Base-by-base conservation (phyloP, 176 grass and related monocot genomes). In the Oryza glaberrima region DNA sequence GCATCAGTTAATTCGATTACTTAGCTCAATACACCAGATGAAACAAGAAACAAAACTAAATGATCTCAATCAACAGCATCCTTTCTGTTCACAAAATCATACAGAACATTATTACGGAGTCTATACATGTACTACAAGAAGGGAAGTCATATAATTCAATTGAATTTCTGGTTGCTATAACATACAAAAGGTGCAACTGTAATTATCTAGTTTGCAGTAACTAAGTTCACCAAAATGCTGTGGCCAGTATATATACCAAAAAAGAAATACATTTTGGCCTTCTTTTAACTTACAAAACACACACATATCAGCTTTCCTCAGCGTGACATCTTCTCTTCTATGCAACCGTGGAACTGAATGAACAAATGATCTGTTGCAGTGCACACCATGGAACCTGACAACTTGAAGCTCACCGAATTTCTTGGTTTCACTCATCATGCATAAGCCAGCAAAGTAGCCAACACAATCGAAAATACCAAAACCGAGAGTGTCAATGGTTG, bases 231-330 rank as follows among this genome's bases (percentile, higher is more conserved):
- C 88, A 76, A 85, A 85, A 85, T 85, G 69, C 9, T 67, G 66
- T 81, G 28, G 51, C 87, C 81, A 80, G 76, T 92, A 92, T 92
- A 92, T 92, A 87, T 91, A 96, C 84, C 89, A 85, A 91, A 96
- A 73, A 96, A 89, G 79, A 96, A 96, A 88, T 86, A 91, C 86
- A 91, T 81, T 89, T 77, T 32, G 36, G 88, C 86, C 77, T 70
- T 81, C 19, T 15, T 88, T 87, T 74, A 80, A 86, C 80, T 79
- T 87, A 86, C 84, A 86, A 74, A 68, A 70, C 67, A 85, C 81
- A 91, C 68, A 73, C 45, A 45, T 70, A 80, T 73, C 80, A 89
- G 84, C 79, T 81, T 74, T 44, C 76, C 82, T 70, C 67, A n/a
- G 77, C 3, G 6, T 45, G 76, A 17, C 30, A 38, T 58, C 25